These are phyloP conservation scores for Trichosporon faecale DNA, from an alignment of 1,284 basidiomycete species.

Conservation along the genomic window DNA sequence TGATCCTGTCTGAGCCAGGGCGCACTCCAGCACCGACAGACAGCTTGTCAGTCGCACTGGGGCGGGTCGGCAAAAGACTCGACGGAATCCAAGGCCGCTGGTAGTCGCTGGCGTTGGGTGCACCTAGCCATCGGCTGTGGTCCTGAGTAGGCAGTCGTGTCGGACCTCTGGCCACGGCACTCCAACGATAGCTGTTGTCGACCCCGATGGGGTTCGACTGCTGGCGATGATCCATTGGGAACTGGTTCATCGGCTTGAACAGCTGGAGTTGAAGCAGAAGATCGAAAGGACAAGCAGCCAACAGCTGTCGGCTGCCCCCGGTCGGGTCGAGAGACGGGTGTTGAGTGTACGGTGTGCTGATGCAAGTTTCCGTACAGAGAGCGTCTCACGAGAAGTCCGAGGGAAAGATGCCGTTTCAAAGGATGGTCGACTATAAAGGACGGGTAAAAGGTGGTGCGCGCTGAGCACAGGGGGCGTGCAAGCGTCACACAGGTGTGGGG, in stretches of 20 bases:
- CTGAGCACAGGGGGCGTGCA: not conserved
- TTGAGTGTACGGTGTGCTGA: not conserved
- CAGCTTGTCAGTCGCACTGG: not conserved
- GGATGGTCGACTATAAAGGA: not conserved
- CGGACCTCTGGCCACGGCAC: not conserved
- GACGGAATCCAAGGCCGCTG: not conserved
- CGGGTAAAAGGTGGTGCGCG: not conserved
- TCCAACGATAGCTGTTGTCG: not conserved
- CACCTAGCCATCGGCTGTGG: not conserved
- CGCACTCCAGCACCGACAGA: not conserved
- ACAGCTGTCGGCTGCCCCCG: not conserved
- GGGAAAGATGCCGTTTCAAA: not conserved
- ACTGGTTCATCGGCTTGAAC: not conserved
- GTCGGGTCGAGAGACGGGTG: not conserved
- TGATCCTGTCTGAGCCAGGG: not conserved
- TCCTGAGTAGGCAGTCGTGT: not conserved
- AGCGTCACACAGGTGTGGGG: not conserved
- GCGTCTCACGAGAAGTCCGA: not conserved
- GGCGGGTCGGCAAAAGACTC: not conserved
- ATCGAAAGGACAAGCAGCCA: not conserved
- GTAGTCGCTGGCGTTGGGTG: not conserved
- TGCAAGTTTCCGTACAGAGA: not conserved
- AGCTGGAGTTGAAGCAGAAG: not conserved
- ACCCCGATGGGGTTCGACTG: not conserved
- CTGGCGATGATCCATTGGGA: not conserved